A percentile compares a stretch with the other conserved stretches of the same genome.
Conservation (phyloP, 73 alveolate species). For the Symbiodinium natans region DNA sequence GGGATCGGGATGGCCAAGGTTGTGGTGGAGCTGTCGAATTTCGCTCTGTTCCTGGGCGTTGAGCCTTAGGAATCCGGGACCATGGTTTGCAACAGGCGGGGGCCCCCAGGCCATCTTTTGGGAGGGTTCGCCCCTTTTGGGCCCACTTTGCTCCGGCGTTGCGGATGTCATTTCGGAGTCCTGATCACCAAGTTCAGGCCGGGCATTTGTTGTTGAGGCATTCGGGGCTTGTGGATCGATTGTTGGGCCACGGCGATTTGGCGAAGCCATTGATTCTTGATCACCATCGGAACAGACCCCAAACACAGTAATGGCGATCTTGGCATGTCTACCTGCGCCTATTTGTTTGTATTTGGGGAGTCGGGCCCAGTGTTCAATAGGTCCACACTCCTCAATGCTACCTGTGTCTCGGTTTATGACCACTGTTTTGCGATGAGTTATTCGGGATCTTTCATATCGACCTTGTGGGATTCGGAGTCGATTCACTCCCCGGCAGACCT, state of each 20-base stretch:
- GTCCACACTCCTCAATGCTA: neutral
- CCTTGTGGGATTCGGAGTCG: neutral
- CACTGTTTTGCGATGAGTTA: neutral
- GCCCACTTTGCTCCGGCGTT: neutral
- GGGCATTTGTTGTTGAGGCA: no score
- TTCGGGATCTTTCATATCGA: neutral
- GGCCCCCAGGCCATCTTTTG: neutral
- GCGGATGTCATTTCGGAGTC: neutral
- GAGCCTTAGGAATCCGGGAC: neutral
- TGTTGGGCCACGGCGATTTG: no score
- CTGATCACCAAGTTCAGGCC: neutral
- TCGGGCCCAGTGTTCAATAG: neutral
- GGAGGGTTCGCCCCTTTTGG: neutral
- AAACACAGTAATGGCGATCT: neutral
- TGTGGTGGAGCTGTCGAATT: neutral
- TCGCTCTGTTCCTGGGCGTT: neutral
- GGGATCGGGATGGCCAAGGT: slow-evolving; percentile 16
- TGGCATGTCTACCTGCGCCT: neutral
- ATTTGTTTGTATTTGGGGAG: neutral
- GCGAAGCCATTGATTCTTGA: no score
- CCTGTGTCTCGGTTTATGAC: neutral
- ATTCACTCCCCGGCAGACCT: neutral
- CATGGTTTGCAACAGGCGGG: neutral
- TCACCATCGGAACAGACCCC: neutral
- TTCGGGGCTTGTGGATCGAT: no score